These are phyloP conservation scores for Polyporus tsugae DNA, from an alignment of 1,284 basidiomycete species.

Conservation along the genomic window DNA sequence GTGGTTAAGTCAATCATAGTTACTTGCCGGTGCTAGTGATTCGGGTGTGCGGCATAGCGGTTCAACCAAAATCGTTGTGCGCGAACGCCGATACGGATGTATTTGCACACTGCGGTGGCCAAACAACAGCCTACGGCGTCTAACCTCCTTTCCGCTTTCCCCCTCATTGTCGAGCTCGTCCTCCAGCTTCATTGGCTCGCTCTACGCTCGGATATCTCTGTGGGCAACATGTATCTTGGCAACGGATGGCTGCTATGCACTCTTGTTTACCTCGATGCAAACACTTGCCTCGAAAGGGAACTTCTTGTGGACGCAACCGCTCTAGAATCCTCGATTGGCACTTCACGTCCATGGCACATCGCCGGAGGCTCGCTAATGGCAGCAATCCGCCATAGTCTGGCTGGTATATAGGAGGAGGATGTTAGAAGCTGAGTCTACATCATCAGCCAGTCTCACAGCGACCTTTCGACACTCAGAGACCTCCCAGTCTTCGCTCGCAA, in stretches of 20 bases:
- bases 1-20: no score
- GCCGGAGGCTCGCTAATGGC: background rate
- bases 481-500: slow-evolving; percentile 10
- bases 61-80: no score
- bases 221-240: slow-evolving; percentile 10
- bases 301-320: slow-evolving; percentile 5
- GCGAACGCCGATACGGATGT: background rate
- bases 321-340: background rate
- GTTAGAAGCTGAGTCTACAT: slow-evolving; percentile 5
- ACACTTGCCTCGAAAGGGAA: slow-evolving; percentile 7
- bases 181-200: slow-evolving; percentile 9
- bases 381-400: background rate
- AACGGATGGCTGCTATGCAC: background rate
- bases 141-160: background rate
- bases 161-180: background rate
- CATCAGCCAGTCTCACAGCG: slow-evolving; percentile 17
- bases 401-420: slow-evolving; percentile 3
- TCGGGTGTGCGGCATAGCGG: background rate
- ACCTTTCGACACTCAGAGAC: slow-evolving; percentile 5
- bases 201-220: background rate
- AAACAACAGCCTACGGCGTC: background rate
- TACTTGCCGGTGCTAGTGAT: no score
- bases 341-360: slow-evolving; percentile 2
- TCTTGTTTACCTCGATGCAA: background rate
- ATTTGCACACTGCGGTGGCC: background rate